Conservation (phyloP, 2,329 filamentous ascomycete genomes). For the Fusarium liriodendri region DNA sequence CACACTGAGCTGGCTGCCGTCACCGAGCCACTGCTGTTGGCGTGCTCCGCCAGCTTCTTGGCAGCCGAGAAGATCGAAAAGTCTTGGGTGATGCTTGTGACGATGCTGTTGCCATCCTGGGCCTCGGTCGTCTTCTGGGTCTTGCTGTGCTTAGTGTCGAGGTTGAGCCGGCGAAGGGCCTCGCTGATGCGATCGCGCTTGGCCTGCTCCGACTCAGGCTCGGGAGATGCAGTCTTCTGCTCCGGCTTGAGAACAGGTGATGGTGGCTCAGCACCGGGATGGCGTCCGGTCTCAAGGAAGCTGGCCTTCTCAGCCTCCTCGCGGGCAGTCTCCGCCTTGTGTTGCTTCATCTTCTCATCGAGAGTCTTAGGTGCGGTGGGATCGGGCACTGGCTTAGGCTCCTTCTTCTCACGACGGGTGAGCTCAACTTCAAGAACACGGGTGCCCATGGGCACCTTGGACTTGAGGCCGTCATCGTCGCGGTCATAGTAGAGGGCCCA, state of each 20-base stretch:
- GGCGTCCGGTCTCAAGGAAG: conserved; percentile 33
- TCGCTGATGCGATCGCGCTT: conserved; percentile 37
- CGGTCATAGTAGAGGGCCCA: conserved; percentile 62
- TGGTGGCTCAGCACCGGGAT: conserved; percentile 26
- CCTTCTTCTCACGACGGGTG: conserved; percentile 59
- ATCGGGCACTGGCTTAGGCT: conserved; percentile 40
- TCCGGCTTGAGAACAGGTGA: conserved; percentile 4
- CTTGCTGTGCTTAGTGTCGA: conserved; percentile 22
- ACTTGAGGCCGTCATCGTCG: conserved; percentile 57
- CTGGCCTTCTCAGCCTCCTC: conserved; percentile 38
- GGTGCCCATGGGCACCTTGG: conserved; percentile 59
- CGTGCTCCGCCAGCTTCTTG: conserved; percentile 27
- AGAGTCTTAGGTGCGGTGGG: conserved; percentile 33
- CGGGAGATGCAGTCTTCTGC: conserved; percentile 10
- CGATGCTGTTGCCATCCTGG: conserved; percentile 28
- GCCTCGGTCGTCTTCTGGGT: conserved; percentile 10
- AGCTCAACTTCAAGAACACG: conserved; percentile 68
- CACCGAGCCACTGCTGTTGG: conserved; percentile 30
- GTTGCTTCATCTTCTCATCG: conserved; percentile 46
- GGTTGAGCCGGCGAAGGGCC: conserved; percentile 32
- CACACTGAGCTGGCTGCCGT: conserved; percentile 41
- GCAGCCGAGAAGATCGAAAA: conserved; percentile 41
- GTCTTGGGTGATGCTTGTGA: conserved; percentile 37
- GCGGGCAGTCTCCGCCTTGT: conserved; percentile 37
- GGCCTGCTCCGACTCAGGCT: conserved; percentile 23